A percentile compares a stretch with the other conserved stretches of the same genome.
Conservation (phyloP, 257 asterid species). For the Voacanga thouarsii region DNA sequence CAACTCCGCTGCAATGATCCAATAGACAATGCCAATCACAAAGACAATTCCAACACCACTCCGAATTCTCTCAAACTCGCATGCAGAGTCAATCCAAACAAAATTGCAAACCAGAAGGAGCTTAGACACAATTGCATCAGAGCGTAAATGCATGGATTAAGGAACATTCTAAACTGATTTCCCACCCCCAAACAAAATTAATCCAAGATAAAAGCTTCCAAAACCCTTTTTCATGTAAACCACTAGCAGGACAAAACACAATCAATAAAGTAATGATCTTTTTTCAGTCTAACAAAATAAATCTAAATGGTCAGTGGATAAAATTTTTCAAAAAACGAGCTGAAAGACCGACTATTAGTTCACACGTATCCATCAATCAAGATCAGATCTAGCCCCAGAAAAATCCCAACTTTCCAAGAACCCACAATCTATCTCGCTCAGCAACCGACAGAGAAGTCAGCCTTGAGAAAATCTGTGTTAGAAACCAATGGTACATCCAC, state of each 20-base stretch:
- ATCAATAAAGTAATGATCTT: background rate
- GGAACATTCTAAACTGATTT: background rate
- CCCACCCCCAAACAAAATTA: background rate
- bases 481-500: background rate
- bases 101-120: background rate
- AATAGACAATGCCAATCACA: conserved; percentile 17
- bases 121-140: background rate
- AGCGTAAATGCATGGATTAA: background rate
- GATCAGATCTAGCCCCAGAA: conserved; percentile 55
- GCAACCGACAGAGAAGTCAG: conserved; percentile 27
- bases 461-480: conserved; percentile 12
- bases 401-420: conserved; percentile 14
- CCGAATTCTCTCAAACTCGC: conserved; percentile 12
- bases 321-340: background rate
- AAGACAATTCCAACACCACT: conserved; percentile 15
- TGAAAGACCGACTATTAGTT: background rate
- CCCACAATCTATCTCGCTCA: conserved; percentile 17
- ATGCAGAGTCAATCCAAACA: conserved; percentile 1
- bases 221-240: background rate
- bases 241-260: background rate
- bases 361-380: conserved; percentile 23
- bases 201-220: background rate
- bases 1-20: conserved; percentile 7
- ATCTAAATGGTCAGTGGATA: background rate
- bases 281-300: background rate